Base-by-base conservation (phyloP, 2,329 filamentous ascomycete genomes). In the Ophiosphaerella korrae region DNA sequence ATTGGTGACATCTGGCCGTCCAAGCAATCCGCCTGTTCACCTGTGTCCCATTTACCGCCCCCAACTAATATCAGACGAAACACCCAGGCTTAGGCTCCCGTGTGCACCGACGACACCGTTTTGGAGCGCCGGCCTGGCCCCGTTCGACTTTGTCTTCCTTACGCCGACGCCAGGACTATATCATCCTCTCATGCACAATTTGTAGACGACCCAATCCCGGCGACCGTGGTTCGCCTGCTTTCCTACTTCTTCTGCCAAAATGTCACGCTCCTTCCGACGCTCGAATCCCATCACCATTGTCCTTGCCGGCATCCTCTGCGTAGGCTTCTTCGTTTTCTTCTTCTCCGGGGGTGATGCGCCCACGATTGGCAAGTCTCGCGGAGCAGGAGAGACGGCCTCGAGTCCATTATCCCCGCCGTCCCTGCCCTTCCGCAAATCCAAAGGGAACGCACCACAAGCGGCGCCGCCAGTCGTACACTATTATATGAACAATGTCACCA, bases 401-500 rank as follows among this genome's bases (percentile, higher is more conserved):
- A 87, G 89, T 70, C 84, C 83, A 50, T 82, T 91, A 51, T 91
- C 87, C 9, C 88, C 88, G 52, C 88, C 88, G 8, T 89, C 88
- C 18, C 85, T 88, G 50, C 86, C 88, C 31, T 90, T 90, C 75
- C 81, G 84, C 67, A 92, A 91, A 70, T 78, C 83, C 21, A 77
- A 75, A 48, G 74, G 73, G n/a, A 83, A 85, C 60, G 74, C 74
- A 24, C 72, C 77, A 75, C 50, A 83, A 80, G 52, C 80, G 76
- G 88, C 92, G 42, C 92, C 93, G 46, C 92, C 93, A 7, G 92
- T 99, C 40, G 85, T 90, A 33, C 92, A 90, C 73, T 97, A 97
- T 80, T 86, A 95, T 73, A 88, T 99, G 76, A 97, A 97, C 81
- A 92, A 93, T 76, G 84, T 97, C 63, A 97, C 92, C 37, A 90